Evolutionary conservation across 768 basidiomycete species (phyloP).

Genomic region (Mycena crocata): DNA sequence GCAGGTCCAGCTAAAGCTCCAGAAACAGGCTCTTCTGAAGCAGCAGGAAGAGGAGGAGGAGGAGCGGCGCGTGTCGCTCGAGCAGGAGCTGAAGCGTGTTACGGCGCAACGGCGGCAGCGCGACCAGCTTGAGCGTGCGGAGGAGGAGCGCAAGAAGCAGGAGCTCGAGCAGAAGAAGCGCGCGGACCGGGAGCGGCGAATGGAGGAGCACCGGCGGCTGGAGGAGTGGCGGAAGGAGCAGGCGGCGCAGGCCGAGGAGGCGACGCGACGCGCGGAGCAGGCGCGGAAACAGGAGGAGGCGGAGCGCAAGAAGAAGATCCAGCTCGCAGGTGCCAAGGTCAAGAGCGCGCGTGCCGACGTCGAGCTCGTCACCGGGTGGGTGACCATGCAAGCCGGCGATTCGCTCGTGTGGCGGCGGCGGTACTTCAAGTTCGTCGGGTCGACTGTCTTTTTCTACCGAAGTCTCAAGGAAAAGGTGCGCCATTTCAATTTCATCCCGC

Average conservation of each 20-base stretch:
- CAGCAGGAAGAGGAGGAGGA: slow-evolving; percentile 59
- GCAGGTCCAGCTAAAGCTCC: slow-evolving; percentile 51
- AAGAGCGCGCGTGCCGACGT: slow-evolving; percentile 50
- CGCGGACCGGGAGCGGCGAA: slow-evolving; percentile 51
- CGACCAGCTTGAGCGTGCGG: slow-evolving; percentile 53
- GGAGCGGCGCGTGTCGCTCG: slow-evolving; percentile 50
- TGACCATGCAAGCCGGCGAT: slow-evolving; percentile 68
- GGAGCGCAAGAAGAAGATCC: slow-evolving; percentile 60
- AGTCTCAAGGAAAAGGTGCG: slow-evolving; percentile 58
- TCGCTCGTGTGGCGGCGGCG: slow-evolving; percentile 71
- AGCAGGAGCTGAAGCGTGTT: slow-evolving; percentile 53
- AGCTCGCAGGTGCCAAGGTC: slow-evolving; percentile 56
- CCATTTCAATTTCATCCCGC: background rate
- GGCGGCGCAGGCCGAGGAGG: slow-evolving; percentile 55
- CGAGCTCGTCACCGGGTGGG: slow-evolving; percentile 63
- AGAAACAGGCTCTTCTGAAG: slow-evolving; percentile 56
- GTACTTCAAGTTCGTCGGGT: slow-evolving; percentile 68
- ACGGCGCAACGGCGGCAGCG: slow-evolving; percentile 51
- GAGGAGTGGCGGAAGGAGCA: slow-evolving; percentile 67
- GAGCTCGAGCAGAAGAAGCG: slow-evolving; percentile 63
- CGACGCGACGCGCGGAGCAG: slow-evolving; percentile 58
- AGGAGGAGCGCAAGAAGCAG: slow-evolving; percentile 56
- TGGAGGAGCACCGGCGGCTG: slow-evolving; percentile 61
- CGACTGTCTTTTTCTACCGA: slow-evolving; percentile 60
- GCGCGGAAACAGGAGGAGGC: slow-evolving; percentile 52